Evolutionary conservation across 164 flowering plant species (phyloP), one percentile per base, ranked within the genome.

Genomic region (Liriodendron chinense): DNA sequence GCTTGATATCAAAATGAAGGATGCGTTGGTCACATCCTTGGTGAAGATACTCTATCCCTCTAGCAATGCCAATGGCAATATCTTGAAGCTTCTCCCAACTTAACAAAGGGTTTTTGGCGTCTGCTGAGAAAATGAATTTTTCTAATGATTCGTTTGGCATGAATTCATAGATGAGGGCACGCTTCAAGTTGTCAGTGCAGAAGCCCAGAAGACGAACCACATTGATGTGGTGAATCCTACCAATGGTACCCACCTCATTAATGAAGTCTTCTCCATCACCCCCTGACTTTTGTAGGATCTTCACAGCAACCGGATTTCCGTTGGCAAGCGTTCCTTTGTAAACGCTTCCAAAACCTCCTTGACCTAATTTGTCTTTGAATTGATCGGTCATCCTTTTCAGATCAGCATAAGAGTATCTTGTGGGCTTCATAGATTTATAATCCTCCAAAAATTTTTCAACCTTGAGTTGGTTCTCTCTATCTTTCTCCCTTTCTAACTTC

Each of bases 1-100:
- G 65, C 20, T 75, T 75, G 64, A 75, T 75, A 47, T 75, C 78
- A 21, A 75, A 69, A 57, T 69, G 78, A 59, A 75, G 56, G 14
- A 75, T 75, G n/a, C 73, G 6, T 26, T 22, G 62, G 24, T 75
- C 72, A 47, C 73, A 75, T 24, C 78, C 78, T 26, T 50, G 66
- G 53, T 72, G 75, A 72, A 72, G 49, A 20, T 61, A 72, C 49
- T 72, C 75, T 1, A 72, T 72, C 14, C 75, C 75, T 59, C 48
- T 26, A 61, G 75, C 75, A 2, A 62, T 28, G 13, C 68, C 75
- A 68, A 68, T 68, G 21, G 71, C 71, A 68, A 68, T 26, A 68
- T 34, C 71, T 34, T 68, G 23, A 68, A 34, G 71, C 47, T 16
- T 68, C 71, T 68, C 49, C 48, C 49, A 68, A 18, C 48, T 28